phyloP scores from a whole-genome alignment of 345 rosid genomes.

The Salix viminalis region DNA sequence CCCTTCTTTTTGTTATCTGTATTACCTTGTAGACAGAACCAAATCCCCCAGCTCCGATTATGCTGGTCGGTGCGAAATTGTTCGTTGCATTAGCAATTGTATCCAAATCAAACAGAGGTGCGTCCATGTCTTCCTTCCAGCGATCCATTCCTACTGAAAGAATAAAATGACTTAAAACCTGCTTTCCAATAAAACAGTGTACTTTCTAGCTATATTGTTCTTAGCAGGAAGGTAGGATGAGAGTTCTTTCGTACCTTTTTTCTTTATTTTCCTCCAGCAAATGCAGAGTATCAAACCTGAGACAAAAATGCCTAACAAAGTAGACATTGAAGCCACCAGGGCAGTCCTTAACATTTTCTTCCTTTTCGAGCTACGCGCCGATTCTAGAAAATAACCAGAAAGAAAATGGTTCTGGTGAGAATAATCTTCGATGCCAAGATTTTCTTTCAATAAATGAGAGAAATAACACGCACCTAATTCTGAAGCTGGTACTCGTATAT shows the following conservation, averaged over 20 bases:
- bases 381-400: no score
- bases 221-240: background rate
- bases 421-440: no score
- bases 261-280: background rate
- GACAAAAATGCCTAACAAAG: background rate
- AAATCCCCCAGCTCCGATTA: constrained; percentile 42
- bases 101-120: constrained; percentile 24
- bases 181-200: no score
- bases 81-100: constrained; percentile 31
- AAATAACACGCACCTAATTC: constrained; percentile 14
- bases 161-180: no score
- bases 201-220: no score
- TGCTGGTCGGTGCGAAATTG: constrained; percentile 25
- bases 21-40: constrained; percentile 38
- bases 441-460: no score
- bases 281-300: background rate
- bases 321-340: background rate
- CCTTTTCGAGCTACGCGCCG: background rate
- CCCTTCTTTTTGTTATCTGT: background rate
- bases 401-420: no score
- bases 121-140: constrained; percentile 16
- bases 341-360: background rate
- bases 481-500: constrained; percentile 19
- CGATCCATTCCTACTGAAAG: background rate
- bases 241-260: background rate